phyloP scores from a whole-genome alignment of 495 filamentous ascomycete species.

The Aspergillus heteromorphus region DNA sequence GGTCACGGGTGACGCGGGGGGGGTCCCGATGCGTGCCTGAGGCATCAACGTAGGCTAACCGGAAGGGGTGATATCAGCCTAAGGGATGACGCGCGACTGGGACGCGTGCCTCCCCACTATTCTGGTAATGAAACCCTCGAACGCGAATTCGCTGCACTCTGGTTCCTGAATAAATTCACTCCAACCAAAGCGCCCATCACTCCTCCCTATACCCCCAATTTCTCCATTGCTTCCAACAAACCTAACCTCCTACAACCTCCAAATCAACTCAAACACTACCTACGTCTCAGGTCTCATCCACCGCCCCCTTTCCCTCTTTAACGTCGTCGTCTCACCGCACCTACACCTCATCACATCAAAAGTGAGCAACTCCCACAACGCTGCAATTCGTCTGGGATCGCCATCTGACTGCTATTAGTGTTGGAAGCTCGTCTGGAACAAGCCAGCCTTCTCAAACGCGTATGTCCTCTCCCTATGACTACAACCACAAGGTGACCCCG shows the following conservation, averaged over 20 bases:
- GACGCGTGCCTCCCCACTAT: slow-evolving; percentile 32
- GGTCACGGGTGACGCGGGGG: no score
- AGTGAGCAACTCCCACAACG: slow-evolving; percentile 18
- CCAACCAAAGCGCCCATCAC: slow-evolving; percentile 7
- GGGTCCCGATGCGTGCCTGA: slow-evolving; percentile 10
- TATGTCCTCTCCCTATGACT: slow-evolving; percentile 30
- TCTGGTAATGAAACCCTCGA: slow-evolving; percentile 15
- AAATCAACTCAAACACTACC: background rate
- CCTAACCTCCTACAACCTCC: background rate
- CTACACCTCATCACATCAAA: slow-evolving; percentile 20
- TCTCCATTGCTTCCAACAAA: slow-evolving; percentile 4
- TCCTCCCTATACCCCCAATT: slow-evolving; percentile 10
- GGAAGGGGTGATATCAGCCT: slow-evolving; percentile 35
- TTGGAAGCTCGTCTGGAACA: slow-evolving; percentile 96
- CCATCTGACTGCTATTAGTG: slow-evolving; percentile 50
- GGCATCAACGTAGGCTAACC: slow-evolving; percentile 21
- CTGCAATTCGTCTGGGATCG: background rate
- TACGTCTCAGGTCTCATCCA: background rate
- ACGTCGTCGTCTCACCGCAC: slow-evolving; percentile 6
- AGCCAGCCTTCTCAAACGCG: slow-evolving; percentile 93
- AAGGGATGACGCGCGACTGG: slow-evolving; percentile 26
- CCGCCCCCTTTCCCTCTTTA: background rate
- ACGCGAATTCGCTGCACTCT: slow-evolving; percentile 31
- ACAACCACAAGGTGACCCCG: slow-evolving; percentile 3
- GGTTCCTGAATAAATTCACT: slow-evolving; percentile 11